These are phyloP conservation scores for Phlegmacium glaucopus DNA, from an alignment of 768 basidiomycete species.

Conservation along the genomic window DNA sequence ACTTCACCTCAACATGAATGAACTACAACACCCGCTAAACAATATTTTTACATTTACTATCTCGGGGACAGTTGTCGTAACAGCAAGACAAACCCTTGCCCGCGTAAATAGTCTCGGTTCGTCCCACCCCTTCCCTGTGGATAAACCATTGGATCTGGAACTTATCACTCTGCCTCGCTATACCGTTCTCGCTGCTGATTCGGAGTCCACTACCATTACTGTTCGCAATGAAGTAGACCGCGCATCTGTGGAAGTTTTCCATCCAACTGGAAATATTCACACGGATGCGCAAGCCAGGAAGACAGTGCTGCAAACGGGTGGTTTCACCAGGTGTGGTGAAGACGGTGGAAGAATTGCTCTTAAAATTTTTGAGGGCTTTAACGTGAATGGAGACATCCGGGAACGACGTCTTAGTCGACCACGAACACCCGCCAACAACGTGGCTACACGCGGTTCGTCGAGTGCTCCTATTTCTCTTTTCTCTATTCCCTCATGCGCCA, in stretches of 20 bases:
- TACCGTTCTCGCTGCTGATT: slow-evolving; percentile 63
- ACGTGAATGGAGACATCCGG: slow-evolving; percentile 11
- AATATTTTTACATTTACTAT: slow-evolving; percentile 65
- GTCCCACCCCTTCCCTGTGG: slow-evolving; percentile 9
- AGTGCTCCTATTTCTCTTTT: slow-evolving; percentile 22
- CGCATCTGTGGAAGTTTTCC: slow-evolving; percentile 55
- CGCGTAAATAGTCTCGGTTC: slow-evolving; percentile 21
- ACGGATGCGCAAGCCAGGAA: slow-evolving; percentile 60
- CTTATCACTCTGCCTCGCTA: slow-evolving; percentile 67
- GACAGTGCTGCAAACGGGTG: slow-evolving; percentile 59
- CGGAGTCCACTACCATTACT: slow-evolving; percentile 53
- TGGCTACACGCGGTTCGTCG: slow-evolving; percentile 25
- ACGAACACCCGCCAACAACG: slow-evolving; percentile 33
- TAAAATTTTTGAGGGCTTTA: slow-evolving; percentile 30
- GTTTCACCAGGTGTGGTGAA: slow-evolving; percentile 56
- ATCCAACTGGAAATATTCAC: slow-evolving; percentile 49
- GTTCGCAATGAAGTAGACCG: slow-evolving; percentile 57
- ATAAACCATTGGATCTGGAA: slow-evolving; percentile 26
- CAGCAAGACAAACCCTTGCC: slow-evolving; percentile 35
- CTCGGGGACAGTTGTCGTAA: slow-evolving; percentile 61
- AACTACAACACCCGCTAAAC: slow-evolving; percentile 62
- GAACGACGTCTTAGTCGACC: slow-evolving; percentile 23
- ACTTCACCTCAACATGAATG: slow-evolving; percentile 78
- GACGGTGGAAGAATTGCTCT: slow-evolving; percentile 59
- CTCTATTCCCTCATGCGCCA: slow-evolving; percentile 25